Base-by-base conservation (phyloP, 805 yeast species). In the Candida yuanshanica region DNA sequence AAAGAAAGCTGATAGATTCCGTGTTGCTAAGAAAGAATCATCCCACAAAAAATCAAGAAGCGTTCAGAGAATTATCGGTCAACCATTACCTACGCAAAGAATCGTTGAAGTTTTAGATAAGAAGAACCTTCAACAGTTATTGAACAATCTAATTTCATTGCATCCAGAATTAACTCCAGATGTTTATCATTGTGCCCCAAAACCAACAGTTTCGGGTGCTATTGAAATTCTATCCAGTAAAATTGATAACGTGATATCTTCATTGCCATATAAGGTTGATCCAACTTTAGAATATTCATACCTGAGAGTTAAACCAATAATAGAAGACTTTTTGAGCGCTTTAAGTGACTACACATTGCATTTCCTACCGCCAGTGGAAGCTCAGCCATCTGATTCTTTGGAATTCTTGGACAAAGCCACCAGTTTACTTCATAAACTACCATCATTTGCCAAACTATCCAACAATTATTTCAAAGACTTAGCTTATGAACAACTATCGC, bases 201-300 rank as follows among this genome's bases (percentile, higher is more conserved):
- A 67, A 37, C 79, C 89, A 13, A 66, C 80, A 0, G 70, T 78
- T 4, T 59, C 66, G 11, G 69, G 72, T 42, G 73, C 84, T 6
- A 56, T 82, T 9, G 66, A 62, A 10, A 65, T 77, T 33, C 65
- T 88, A 39, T 58, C 64, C 29, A 51, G 55, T 52, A 63, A 74
- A 36, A 56, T 68, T 17, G 56, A 54, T 5, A 46, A 42, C 7
- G 74, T 85, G 21, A 51, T 64, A 17, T 58, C 59, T 9, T 69
- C 72, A 44, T 61, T 88, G 48, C 96, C 96, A 1, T 86, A 83
- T 59, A 80, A 81, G 49, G 87, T 86, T 47, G 89, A 84, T 51
- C 68, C 72, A 9, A 68, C 74, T 27, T 76, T 83, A 36, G 95
- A 87, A 59, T 87, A 87, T 55, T 78, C 90, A 5, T 87, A 77